Evolutionary conservation across 179 eudicot species (phyloP), one percentile per base, ranked within the genome.

Genomic region (Kewa caespitosa): DNA sequence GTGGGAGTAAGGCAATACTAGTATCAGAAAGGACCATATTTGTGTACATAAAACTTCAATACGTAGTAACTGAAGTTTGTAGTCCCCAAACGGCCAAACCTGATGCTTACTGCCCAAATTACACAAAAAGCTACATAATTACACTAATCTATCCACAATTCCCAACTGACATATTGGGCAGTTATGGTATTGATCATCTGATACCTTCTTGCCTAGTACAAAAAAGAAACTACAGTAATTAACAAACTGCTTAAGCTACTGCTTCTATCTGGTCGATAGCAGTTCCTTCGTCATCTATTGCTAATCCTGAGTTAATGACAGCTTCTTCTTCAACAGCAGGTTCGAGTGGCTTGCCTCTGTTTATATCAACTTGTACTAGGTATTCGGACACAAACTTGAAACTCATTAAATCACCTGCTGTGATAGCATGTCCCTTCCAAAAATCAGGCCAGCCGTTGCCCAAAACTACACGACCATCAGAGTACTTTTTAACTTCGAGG

Each of bases 361-460:
- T 34, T 22, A 82, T 65, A 33, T 18, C 66, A 30, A 82, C 74
- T 63, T 82, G 76, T 65, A 82, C 59, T 28, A 82, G 76, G 67
- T 57, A 25, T 9, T 78, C 82, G 0, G 79, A 78, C 32, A 65
- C 76, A 18, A 82, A 82, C 1, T 82, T 37, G 31, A 78, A 82
- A 14, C 28, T 33, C 66, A 82, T 34, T 7, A 67, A 10, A 65
- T 82, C 85, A 30, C 85, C 82, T 1, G 65, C 54, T 74, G 25
- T 57, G 48, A 82, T 41, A 8, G 11, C 66, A 39, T 78, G 73
- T n/a, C 70, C 79, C 67, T 43, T 78, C 82, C 79, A 78, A 8
- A 82, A 82, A 1, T 78, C 85, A 48, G 38, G 69, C 85, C 85
- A 82, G 28, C 85, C 85, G n/a, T 70, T 78, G 31, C 65, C 48